Base-by-base conservation (phyloP, 306 rosid species). In the Astragalus glycyphyllos region DNA sequence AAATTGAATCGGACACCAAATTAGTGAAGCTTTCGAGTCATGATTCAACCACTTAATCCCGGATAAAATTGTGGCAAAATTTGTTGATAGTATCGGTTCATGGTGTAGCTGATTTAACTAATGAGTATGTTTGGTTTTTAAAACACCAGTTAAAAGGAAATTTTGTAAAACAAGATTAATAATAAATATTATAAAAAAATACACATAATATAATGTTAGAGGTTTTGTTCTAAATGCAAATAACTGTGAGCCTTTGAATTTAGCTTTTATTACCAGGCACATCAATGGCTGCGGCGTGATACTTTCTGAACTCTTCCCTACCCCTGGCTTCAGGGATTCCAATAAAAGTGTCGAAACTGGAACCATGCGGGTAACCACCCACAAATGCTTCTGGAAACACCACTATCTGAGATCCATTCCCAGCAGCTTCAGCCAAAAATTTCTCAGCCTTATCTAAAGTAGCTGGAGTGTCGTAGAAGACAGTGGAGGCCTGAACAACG, bases 321-420 rank as follows among this genome's bases (percentile, higher is more conserved):
- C 95, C 96, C 83, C 87, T 86, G 0, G 79, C 74, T 0, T 89
- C 78, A 54, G 96, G 80, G 57, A 71, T 87, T 73, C 90, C 96
- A 68, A 89, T 74, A 14, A 83, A 55, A 70, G 80, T 76, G 11
- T 96, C 98, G 16, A 86, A 92, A 71, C 5, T 75, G 1, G 95
- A 89, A 51, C 98, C 98, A 11, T 95, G 96, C 0, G 98, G 98
- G 57, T 92, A 92, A 5, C 98, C 98, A 11, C 95, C 98, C 29
- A 92, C 84, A 80, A 92, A 92, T 4, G 98, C 98, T 81, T 92
- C 96, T 4, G 95, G 98, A 80, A 92, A 92, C 69, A 92, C 87
- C 72, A 92, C 96, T 62, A 87, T 64, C 84, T 87, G 95, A 57
- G 98, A 76, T 5, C 98, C 98, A 73, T 78, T 79, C 40, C 88